Percentiles rank a stretch among this genome's conserved stretches.
Evolutionary conservation across 106 monocot genomes (phyloP).

Genomic region (Dendrobium officinale): DNA sequence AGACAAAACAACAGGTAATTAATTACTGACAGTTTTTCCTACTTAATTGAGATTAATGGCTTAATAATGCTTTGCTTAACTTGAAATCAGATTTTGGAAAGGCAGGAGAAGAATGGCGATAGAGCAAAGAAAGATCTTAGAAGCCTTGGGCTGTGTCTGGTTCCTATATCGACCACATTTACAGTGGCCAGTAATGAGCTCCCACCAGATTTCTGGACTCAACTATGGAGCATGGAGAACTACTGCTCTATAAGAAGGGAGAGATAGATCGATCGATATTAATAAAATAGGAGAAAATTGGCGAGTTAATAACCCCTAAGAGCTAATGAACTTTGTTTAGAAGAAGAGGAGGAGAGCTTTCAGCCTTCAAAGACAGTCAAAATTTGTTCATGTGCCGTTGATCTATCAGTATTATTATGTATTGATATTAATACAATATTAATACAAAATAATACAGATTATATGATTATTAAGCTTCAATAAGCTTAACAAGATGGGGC

Average conservation of each 20-base stretch:
- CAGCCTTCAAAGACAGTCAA: too few relatives aligned
- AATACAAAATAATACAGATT: too few relatives aligned
- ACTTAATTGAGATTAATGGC: neutral
- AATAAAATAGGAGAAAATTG: neutral
- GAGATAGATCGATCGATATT: neutral
- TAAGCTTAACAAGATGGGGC: too few relatives aligned
- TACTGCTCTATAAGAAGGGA: too few relatives aligned
- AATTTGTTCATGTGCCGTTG: too few relatives aligned
- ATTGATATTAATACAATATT: too few relatives aligned
- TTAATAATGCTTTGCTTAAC: too few relatives aligned
- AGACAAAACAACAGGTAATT: constrained; percentile 27
- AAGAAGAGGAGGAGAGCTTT: neutral
- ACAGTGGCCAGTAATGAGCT: constrained; percentile 33
- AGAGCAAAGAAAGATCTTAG: constrained; percentile 32
- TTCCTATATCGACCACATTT: constrained; percentile 58
- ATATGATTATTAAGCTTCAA: too few relatives aligned
- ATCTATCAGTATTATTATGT: too few relatives aligned
- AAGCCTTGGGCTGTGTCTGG: constrained; percentile 60
- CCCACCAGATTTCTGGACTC: constrained; percentile 54
- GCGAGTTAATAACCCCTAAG: neutral
- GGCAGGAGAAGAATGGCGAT: constrained; percentile 18
- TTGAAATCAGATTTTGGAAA: constrained; percentile 22
- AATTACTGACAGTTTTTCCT: neutral
- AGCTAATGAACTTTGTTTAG: neutral
- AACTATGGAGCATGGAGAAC: constrained; percentile 19